Percentiles rank a stretch among this genome's conserved stretches.
Conservation (phyloP, 2,329 filamentous ascomycete species). For the Microdochium nivale region DNA sequence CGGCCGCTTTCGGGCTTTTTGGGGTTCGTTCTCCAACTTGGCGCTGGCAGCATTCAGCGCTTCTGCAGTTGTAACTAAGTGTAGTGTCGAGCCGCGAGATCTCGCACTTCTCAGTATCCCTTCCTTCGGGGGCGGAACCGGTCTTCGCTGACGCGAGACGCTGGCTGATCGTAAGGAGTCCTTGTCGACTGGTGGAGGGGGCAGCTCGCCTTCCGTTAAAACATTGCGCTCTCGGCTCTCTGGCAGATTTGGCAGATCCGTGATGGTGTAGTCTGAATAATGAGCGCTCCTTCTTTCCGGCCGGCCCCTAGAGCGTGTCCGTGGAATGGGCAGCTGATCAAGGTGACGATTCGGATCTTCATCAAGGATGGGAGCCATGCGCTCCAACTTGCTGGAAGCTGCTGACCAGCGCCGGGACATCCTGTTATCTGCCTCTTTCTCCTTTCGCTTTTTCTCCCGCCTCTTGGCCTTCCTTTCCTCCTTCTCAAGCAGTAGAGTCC, state of each 20-base stretch:
- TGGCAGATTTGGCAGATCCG: constrained; percentile 69
- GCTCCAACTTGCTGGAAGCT: constrained; percentile 78
- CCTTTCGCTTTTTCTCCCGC: constrained; percentile 73
- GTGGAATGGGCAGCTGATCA: constrained; percentile 32
- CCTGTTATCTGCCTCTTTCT: constrained; percentile 74
- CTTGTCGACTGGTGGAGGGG: constrained; percentile 70
- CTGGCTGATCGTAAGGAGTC: constrained; percentile 67
- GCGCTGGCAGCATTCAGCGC: constrained; percentile 28
- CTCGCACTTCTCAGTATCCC: constrained; percentile 57
- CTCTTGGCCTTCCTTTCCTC: constrained; percentile 80
- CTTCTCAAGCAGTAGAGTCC: constrained; percentile 89
- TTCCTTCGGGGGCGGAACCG: constrained; percentile 82
- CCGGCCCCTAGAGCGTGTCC: constrained; percentile 65
- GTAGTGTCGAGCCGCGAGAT: constrained; percentile 75
- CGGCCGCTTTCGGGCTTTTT: constrained; percentile 46
- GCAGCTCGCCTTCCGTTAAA: constrained; percentile 35
- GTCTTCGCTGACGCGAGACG: constrained; percentile 66
- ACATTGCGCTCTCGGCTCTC: constrained; percentile 45
- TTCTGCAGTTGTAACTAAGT: constrained; percentile 65
- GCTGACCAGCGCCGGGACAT: constrained; percentile 76
- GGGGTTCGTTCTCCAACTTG: constrained; percentile 17
- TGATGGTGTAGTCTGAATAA: constrained; percentile 52
- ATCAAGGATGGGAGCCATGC: constrained; percentile 66
- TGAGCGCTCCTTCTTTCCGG: constrained; percentile 67
- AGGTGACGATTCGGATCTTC: constrained; percentile 58